phyloP scores from a whole-genome alignment of 139 green algal species.

The Limnomonas spitsbergensis region DNA sequence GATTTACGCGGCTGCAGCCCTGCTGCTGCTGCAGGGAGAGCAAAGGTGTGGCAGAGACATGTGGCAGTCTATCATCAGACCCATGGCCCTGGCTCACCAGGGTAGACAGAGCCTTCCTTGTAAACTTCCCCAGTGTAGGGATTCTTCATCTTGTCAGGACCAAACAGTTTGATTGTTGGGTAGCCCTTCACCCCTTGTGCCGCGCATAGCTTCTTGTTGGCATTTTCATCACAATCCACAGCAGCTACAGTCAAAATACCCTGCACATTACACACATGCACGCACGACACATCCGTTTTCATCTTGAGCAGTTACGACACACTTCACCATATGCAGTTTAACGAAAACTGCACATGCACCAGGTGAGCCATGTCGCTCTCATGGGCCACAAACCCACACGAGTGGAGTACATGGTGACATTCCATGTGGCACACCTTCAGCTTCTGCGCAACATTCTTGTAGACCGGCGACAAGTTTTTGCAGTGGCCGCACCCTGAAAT shows the following conservation, averaged over 20 bases:
- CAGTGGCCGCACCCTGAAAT: slow-evolving; percentile 45
- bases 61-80: neutral
- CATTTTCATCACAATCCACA: slow-evolving; percentile 38
- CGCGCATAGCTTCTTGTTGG: slow-evolving; percentile 33
- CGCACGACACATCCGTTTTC: neutral
- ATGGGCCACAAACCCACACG: neutral
- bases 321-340: neutral
- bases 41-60: no score
- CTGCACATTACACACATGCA: slow-evolving; percentile 8
- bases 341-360: neutral
- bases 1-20: neutral
- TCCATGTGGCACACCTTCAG: slow-evolving; percentile 27
- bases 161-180: slow-evolving; percentile 48
- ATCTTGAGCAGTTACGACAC: neutral
- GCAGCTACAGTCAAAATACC: slow-evolving; percentile 34
- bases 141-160: slow-evolving; percentile 12
- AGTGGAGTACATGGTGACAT: neutral
- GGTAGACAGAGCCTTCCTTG: slow-evolving; percentile 25
- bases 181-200: slow-evolving; percentile 34
- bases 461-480: slow-evolving; percentile 31
- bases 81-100: neutral
- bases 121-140: slow-evolving; percentile 25
- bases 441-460: slow-evolving; percentile 35
- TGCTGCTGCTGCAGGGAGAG: no score
- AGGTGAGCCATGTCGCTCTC: neutral